Base-by-base conservation (phyloP, 208 protist genomes). In the Trypanosoma lewisi region DNA sequence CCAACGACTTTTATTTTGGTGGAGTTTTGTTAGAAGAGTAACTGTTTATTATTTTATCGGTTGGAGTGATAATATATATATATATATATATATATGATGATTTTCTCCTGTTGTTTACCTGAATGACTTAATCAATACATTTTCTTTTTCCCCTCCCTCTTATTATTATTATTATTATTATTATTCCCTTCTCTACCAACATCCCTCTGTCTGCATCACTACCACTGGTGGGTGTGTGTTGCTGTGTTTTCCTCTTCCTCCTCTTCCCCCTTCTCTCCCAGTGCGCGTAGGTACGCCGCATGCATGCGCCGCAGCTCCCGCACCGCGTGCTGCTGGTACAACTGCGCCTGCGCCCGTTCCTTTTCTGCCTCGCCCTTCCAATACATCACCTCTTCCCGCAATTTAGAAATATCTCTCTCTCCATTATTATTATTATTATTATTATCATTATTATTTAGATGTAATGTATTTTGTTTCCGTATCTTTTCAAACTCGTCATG, bases 261-360 rank as follows among this genome's bases (percentile, higher is more conserved):
- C 36, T 41, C 14, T 14, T 16, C 9, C 14, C 7, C 14, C 8
- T 25, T 33, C 33, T 23, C 52, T 23, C 55, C 55, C 33, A 49
- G 55, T 23, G 58, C n/a, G 2, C 19, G 25, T 19, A 21, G 44
- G 48, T 64, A 64, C 19, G 44, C 45, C 2, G 58, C 47, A 27
- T 54, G 58, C 58, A 64, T 64, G 45, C 47, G 58, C 17, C 27
- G 27, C 16, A 64, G 21, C 44, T 64, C 58, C 11, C 31, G 12
- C 30, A 64, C 23, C 7, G 58, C 58, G 9, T 52, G 16, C 11
- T 52, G 23, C 23, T 44, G 28, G 21, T 45, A 64, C 33, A 36
- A 28, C 5, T 45, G 4, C 6, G 31, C 47, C 7, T 31, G 47
- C 19, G 4, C 31, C 47, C 23, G 42, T n/a, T 53, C 58, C 44